These are phyloP conservation scores for Colletotrichum somersetense DNA, from an alignment of 2,329 filamentous ascomycete species.

Conservation along the genomic window DNA sequence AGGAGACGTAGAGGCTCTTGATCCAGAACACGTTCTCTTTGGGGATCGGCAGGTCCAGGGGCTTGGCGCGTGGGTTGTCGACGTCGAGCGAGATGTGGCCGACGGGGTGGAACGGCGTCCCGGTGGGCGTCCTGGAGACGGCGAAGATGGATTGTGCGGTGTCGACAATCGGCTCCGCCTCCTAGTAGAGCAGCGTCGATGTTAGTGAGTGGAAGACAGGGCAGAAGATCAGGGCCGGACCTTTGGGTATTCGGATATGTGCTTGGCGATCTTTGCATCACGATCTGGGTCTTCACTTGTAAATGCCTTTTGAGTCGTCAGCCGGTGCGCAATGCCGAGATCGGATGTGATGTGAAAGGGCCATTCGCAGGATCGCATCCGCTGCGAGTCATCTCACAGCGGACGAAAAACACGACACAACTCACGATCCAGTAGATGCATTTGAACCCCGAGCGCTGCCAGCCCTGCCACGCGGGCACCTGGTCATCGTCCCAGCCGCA, in stretches of 20 bases:
- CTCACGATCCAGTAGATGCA: conserved; percentile 45
- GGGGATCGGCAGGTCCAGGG: conserved; percentile 43
- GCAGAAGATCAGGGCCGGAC: not conserved
- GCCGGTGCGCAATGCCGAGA: not conserved
- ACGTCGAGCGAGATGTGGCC: conserved; percentile 50
- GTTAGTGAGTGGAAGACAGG: not conserved
- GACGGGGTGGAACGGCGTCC: conserved; percentile 46
- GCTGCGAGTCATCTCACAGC: not conserved
- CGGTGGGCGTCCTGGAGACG: conserved; percentile 22
- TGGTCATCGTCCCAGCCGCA: conserved; percentile 46
- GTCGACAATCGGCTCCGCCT: conserved; percentile 41
- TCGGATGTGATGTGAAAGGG: not conserved
- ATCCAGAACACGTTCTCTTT: conserved; percentile 47
- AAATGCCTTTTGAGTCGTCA: conserved; percentile 39
- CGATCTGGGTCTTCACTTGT: conserved; percentile 26
- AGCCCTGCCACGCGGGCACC: conserved; percentile 43
- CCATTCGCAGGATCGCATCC: not conserved
- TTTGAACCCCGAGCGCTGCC: conserved; percentile 42
- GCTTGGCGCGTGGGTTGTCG: conserved; percentile 26
- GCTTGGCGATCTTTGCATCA: conserved; percentile 43
- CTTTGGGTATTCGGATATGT: conserved; percentile 43
- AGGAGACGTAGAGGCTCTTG: conserved; percentile 48
- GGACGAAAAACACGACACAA: not conserved
- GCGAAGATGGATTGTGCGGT: conserved; percentile 33
- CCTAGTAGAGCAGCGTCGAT: conserved; percentile 20